Evolutionary conservation across 345 rosid genomes (phyloP).

Genomic region (Zanthoxylum bungeanum): DNA sequence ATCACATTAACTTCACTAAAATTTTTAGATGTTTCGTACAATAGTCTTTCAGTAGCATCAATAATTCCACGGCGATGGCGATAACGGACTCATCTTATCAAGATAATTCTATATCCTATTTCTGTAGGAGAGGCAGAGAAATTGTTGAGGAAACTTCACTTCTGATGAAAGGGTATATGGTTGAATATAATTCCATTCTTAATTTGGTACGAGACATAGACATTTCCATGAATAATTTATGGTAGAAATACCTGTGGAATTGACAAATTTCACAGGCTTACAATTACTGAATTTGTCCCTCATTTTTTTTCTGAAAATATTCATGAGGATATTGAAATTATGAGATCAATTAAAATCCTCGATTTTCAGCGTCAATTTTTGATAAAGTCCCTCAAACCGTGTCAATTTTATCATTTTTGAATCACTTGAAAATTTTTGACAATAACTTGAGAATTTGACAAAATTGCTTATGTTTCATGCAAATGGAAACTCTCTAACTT

Average conservation of each 20-base stretch:
- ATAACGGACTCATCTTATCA: background rate
- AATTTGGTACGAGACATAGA: background rate
- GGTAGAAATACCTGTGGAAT: background rate
- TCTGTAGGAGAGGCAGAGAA: too few species aligned
- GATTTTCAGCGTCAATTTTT: background rate
- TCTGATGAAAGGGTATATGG: too few species aligned
- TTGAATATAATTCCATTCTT: too few species aligned
- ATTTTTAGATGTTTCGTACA: conserved; percentile 17
- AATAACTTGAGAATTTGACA: background rate
- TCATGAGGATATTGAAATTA: background rate
- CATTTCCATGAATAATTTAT: background rate
- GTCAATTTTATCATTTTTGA: background rate
- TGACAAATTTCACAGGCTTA: background rate
- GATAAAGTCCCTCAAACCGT: background rate
- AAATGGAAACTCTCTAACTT: too few species aligned
- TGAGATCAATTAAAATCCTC: too few species aligned
- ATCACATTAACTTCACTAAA: background rate
- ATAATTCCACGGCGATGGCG: background rate
- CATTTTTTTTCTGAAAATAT: background rate
- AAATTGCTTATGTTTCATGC: too few species aligned
- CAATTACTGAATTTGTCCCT: background rate
- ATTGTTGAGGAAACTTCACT: too few species aligned
- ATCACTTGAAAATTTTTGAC: background rate
- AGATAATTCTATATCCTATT: too few species aligned
- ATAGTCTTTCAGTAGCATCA: conserved; percentile 1